phyloP scores from a whole-genome alignment of 768 basidiomycete genomes.

The Sistotremastrum niveocremeum region DNA sequence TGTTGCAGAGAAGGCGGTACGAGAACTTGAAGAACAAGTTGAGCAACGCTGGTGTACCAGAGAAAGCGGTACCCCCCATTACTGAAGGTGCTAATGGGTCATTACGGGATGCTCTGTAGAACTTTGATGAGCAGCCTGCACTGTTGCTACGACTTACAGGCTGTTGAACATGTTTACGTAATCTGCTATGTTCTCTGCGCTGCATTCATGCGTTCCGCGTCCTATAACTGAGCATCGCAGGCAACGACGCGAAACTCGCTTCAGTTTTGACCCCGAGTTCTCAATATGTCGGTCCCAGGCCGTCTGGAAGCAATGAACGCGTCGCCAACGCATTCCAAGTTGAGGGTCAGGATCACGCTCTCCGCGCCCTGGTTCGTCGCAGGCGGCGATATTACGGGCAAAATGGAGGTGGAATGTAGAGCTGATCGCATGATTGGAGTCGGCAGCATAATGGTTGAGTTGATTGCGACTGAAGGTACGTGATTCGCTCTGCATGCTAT shows the following conservation, averaged over 20 bases:
- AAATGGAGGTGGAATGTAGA: slow-evolving; percentile 68
- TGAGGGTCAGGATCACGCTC: slow-evolving; percentile 51
- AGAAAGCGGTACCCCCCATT: slow-evolving; percentile 20
- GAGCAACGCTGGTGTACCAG: slow-evolving; percentile 48
- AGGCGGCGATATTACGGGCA: slow-evolving; percentile 53
- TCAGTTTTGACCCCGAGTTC: too few species aligned
- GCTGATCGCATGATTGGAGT: slow-evolving; percentile 59
- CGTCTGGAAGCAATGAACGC: slow-evolving; percentile 63
- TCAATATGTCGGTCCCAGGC: too few species aligned
- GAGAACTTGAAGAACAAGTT: slow-evolving; percentile 70
- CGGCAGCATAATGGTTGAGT: slow-evolving; percentile 62
- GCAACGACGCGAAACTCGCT: too few species aligned
- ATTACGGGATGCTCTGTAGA: too few species aligned
- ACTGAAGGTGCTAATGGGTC: too few species aligned
- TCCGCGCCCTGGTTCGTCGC: slow-evolving; percentile 51
- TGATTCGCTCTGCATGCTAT: slow-evolving; percentile 4
- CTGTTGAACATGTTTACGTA: too few species aligned
- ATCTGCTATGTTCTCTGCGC: too few species aligned
- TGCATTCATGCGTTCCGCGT: too few species aligned
- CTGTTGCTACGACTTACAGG: too few species aligned
- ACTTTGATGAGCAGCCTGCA: too few species aligned
- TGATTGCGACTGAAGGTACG: slow-evolving; percentile 60
- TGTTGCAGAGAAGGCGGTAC: slow-evolving; percentile 70
- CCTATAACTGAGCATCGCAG: too few species aligned
- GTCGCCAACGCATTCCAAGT: slow-evolving; percentile 63